Base-by-base conservation (phyloP, 2,329 filamentous ascomycete genomes). In the Aspergillus hiratsukae region DNA sequence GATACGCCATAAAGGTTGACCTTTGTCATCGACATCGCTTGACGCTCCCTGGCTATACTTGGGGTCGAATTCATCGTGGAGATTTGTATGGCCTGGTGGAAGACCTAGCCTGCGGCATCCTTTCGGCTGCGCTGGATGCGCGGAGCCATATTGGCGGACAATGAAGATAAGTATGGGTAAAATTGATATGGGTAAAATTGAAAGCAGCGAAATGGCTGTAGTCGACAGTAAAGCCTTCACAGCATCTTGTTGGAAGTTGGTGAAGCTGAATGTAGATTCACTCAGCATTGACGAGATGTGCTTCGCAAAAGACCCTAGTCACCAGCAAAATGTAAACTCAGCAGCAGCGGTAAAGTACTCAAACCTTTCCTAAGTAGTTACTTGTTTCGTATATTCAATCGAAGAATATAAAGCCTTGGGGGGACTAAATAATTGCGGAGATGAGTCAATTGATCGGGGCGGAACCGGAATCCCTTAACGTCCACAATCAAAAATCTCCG, bases 101-200 rank as follows among this genome's bases (percentile, higher is more conserved):
- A 83, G 66, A 17, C 81, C 81, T 11, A 85, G 65, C 64, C 77
- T 81, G 52, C 76, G 74, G 63, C 83, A 85, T 55, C 82, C 82
- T 57, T 69, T 71, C 0, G 77, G 78, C 27, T 48, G 40, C 41
- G 43, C 29, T 53, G 52, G 28, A 35, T 51, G 21, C 43, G 27
- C 43, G 53, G 43, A 28, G 50, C 54, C 37, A 11, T 51, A 43
- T 49, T 49, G 57, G 9, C 48, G 49, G 40, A 35, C 35, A 29
- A 56, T 48, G 7, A 61, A 23, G 4, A 60, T 8, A 31, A 60
- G 4, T 1, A 62, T 35, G 19, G 58, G 52, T 0, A 66, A 48
- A n/a, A 49, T 23, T 17, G 51, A 57, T 1, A 62, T 35, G 19
- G 58, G 52, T 0, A 66, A 48, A n/a, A 49, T 23, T 17, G 51